These are phyloP conservation scores for Pyrenophora seminiperda DNA, from an alignment of 2,329 filamentous ascomycete species.

Conservation along the genomic window DNA sequence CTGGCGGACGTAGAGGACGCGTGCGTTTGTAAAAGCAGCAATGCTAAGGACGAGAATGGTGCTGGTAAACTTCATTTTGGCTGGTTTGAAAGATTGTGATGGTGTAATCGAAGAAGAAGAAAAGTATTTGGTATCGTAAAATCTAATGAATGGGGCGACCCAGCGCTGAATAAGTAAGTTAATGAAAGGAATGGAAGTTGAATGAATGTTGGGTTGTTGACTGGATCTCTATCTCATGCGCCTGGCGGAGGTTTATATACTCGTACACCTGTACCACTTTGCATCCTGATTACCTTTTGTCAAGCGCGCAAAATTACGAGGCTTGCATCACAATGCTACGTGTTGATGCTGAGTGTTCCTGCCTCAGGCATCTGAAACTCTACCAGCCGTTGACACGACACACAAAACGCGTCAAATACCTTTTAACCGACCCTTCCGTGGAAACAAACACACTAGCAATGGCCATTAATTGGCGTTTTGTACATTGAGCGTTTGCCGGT, in stretches of 20 bases:
- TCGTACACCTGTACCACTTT: neutral
- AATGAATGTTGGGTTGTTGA: slow-evolving; percentile 2
- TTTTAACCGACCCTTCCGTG: slow-evolving; percentile 19
- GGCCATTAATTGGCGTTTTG: slow-evolving; percentile 2
- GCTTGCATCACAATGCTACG: slow-evolving; percentile 18
- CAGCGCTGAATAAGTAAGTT: slow-evolving; percentile 28
- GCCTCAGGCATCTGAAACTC: slow-evolving; percentile 33
- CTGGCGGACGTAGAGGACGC: slow-evolving; percentile 29
- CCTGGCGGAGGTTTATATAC: neutral
- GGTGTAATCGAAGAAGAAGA: neutral
- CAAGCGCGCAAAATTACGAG: slow-evolving; percentile 11
- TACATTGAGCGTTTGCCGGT: slow-evolving; percentile 3
- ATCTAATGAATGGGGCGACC: slow-evolving; percentile 24
- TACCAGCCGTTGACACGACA: slow-evolving; percentile 14
- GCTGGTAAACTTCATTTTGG: slow-evolving; percentile 35
- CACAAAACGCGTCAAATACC: slow-evolving; percentile 21
- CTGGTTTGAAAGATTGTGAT: neutral
- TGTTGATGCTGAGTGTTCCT: slow-evolving; percentile 2
- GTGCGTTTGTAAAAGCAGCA: slow-evolving; percentile 24
- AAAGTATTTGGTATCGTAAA: slow-evolving; percentile 8
- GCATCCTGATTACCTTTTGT: neutral
- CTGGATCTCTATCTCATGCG: slow-evolving; percentile 1
- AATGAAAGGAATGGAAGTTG: slow-evolving; percentile 5
- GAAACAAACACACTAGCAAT: slow-evolving; percentile 3
- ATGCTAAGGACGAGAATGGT: slow-evolving; percentile 25